Conservation (phyloP, 2,329 filamentous ascomycete species). For the Ophiostoma sp. region DNA sequence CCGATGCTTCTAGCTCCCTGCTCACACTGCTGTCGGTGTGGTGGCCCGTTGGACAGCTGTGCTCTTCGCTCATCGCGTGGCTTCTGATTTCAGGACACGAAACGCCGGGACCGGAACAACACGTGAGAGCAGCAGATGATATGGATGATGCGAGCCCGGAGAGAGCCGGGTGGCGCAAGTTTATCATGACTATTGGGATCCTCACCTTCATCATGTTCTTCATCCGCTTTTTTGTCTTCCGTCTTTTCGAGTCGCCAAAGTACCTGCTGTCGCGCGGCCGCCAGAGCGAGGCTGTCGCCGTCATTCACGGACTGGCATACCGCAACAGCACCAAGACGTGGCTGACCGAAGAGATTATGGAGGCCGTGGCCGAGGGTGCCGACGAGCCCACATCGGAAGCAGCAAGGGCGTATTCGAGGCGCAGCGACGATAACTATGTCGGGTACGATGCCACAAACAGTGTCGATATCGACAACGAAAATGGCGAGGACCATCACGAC, state of each 20-base stretch:
- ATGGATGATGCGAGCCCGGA: conserved; percentile 34
- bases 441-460: conserved; percentile 20
- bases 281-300: conserved; percentile 71
- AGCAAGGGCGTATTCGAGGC: not conserved
- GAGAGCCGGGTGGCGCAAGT: conserved; percentile 65
- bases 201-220: conserved; percentile 73
- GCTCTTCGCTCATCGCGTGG: conserved; percentile 68
- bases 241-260: conserved; percentile 80
- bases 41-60: conserved; percentile 79
- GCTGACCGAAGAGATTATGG: conserved; percentile 66
- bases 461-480: conserved; percentile 10
- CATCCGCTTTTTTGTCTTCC: conserved; percentile 72
- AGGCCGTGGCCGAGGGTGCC: conserved; percentile 47
- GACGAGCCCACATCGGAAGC: conserved; percentile 27
- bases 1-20: conserved; percentile 65
- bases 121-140: not conserved
- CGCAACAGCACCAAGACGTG: conserved; percentile 66
- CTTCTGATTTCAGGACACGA: conserved; percentile 63
- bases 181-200: conserved; percentile 64
- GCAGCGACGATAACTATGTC: conserved; percentile 16
- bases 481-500: not conserved
- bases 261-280: conserved; percentile 71
- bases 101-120: not conserved
- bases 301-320: conserved; percentile 71
- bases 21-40: conserved; percentile 77